phyloP scores from a whole-genome alignment of 2,329 filamentous ascomycete species.

The Acrocalymma vagum region DNA sequence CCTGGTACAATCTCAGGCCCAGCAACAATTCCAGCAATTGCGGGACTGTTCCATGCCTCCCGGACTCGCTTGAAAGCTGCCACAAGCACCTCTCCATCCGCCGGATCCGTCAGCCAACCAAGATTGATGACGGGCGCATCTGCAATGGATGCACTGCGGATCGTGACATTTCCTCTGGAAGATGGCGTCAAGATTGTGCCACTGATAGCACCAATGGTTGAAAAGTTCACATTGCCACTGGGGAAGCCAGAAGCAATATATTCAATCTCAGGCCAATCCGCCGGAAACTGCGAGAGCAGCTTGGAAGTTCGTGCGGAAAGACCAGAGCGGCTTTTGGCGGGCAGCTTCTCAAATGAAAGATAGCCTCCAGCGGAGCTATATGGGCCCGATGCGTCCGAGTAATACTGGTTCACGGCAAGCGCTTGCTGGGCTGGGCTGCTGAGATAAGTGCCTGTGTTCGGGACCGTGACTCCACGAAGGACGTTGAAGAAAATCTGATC shows the following conservation, averaged over 20 bases:
- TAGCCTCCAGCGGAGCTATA: constrained; percentile 30
- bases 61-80: constrained; percentile 40
- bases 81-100: constrained; percentile 41
- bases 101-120: constrained; percentile 39
- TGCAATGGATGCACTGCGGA: constrained; percentile 31
- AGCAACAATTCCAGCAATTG: constrained; percentile 25
- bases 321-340: constrained; percentile 11
- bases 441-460: constrained; percentile 30
- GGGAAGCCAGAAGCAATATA: constrained; percentile 26
- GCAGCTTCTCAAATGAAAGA: constrained; percentile 30
- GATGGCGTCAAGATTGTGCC: constrained; percentile 19
- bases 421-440: constrained; percentile 16
- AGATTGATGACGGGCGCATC: constrained; percentile 44
- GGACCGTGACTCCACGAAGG: constrained; percentile 21
- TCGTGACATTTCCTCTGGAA: constrained; percentile 41
- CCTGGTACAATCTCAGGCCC: constrained; percentile 39
- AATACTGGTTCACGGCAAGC: constrained; percentile 21
- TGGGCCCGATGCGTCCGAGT: constrained; percentile 19
- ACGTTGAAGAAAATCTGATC: constrained; percentile 32
- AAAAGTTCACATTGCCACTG: constrained; percentile 16
- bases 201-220: constrained; percentile 23
- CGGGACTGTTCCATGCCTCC: constrained; percentile 29
- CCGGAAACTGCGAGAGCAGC: constrained; percentile 18
- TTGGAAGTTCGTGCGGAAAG: constrained; percentile 16
- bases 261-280: constrained; percentile 31